A percentile compares a stretch with the other conserved stretches of the same genome.
These are phyloP conservation scores for Xylaria cubensis DNA, from an alignment of 495 filamentous ascomycete species.

Conservation along the genomic window DNA sequence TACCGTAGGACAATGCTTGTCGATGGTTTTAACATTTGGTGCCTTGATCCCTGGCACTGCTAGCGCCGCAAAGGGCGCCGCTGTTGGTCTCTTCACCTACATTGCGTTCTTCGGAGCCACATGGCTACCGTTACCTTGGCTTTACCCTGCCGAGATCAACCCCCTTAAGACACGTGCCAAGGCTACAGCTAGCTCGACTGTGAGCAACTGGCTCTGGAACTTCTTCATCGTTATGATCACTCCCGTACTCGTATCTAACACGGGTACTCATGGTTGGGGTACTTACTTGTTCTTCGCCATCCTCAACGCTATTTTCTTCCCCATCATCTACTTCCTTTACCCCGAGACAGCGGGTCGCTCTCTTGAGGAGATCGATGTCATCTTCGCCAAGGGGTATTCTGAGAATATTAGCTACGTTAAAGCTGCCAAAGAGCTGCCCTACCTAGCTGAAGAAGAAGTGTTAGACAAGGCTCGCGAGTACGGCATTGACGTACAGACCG, in stretches of 20 bases:
- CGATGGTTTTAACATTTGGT: constrained; percentile 72
- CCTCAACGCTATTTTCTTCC: constrained; percentile 69
- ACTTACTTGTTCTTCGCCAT: constrained; percentile 74
- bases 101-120: constrained; percentile 66
- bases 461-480: constrained; percentile 63
- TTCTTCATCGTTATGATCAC: constrained; percentile 58
- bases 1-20: constrained; percentile 65
- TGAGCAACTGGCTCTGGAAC: constrained; percentile 75
- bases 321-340: constrained; percentile 72
- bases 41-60: constrained; percentile 64
- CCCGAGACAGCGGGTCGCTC: constrained; percentile 74
- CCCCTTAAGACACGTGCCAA: constrained; percentile 69
- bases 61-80: constrained; percentile 42
- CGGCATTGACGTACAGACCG: constrained; percentile 47
- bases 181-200: constrained; percentile 71
- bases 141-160: constrained; percentile 57
- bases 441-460: constrained; percentile 64
- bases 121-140: constrained; percentile 68
- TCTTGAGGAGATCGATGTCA: constrained; percentile 75
- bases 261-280: constrained; percentile 64
- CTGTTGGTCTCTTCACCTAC: constrained; percentile 58
- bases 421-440: constrained; percentile 67
- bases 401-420: constrained; percentile 73
- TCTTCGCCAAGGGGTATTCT: constrained; percentile 71
- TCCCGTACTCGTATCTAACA: constrained; percentile 71